Evolutionary conservation across 129 eudicot species (phyloP), one percentile per base, ranked within the genome.

Genomic region (Helichrysum umbraculigerum): DNA sequence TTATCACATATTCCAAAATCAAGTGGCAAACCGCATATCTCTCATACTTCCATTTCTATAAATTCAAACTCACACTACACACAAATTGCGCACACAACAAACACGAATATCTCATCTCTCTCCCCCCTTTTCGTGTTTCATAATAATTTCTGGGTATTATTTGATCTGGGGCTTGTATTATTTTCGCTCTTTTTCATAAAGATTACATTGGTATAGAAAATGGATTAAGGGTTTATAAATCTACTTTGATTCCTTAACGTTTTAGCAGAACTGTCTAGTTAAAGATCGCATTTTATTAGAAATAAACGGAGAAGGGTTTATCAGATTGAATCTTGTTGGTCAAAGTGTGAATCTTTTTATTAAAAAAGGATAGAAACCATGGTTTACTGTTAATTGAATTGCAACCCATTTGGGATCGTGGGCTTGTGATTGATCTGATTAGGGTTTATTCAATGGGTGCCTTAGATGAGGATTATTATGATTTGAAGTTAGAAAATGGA

Each of bases 381-480:
- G 75, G 47, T 41, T 41, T 9, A 41, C 47, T 41, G 12, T 35
- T 35, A 35, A 35, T 35, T 41, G 12, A 41, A 9, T 41, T 9
- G 47, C 41, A 41, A 41, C 47, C 47, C 47, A 41, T 9, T 41
- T 2, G 14, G 14, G 47, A 8, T 9, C 8, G 47, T 41, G 47
- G 47, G 14, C 14, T 41, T 41, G 47, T 41, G 47, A 41, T 41
- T 41, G 47, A 51, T 63, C 30, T 8, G 56, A 76, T 58, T 56
- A 75, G 70, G 62, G 73, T 70, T 78, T 76, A 10, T 81, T 78
- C 84, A 78, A 93, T 93, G 98, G 96, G 96, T 60, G 92, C 88
- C 82, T 88, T 93, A 77, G 92, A 86, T 78, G 95, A 86, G 32
- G 91, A 87, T 56, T 91, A 82, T 68, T 87, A 70, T 25, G 50